These are phyloP conservation scores for Aschersonia sp. DNA, from an alignment of 2,329 filamentous ascomycete species.

Conservation along the genomic window DNA sequence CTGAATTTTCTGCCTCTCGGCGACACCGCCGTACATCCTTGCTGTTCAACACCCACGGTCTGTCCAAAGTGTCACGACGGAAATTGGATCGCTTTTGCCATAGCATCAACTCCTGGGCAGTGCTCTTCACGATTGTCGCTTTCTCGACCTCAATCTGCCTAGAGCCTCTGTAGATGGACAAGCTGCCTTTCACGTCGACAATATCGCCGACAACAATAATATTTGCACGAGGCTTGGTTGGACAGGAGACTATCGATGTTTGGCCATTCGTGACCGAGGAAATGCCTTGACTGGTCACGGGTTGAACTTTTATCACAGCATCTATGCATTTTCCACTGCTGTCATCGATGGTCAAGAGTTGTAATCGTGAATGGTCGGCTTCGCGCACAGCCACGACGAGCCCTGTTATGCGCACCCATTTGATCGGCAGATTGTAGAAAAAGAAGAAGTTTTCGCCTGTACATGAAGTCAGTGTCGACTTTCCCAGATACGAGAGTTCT, in stretches of 20 bases:
- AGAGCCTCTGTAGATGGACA: conserved; percentile 30
- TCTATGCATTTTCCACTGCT: conserved; percentile 47
- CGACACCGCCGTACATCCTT: conserved; percentile 35
- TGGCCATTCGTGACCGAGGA: background rate
- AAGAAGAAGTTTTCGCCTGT: conserved; percentile 46
- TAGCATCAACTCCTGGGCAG: conserved; percentile 40
- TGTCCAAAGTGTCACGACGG: conserved; percentile 30
- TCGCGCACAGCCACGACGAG: conserved; percentile 51
- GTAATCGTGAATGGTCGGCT: conserved; percentile 20
- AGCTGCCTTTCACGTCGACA: conserved; percentile 40
- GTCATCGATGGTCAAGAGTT: conserved; percentile 48
- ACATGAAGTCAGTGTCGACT: too few species aligned
- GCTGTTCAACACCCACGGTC: conserved; percentile 39
- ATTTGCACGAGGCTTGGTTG: conserved; percentile 10
- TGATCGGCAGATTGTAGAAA: conserved; percentile 59
- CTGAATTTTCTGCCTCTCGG: conserved; percentile 26
- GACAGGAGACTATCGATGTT: background rate
- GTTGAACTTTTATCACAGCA: conserved; percentile 8
- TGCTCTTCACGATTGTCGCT: conserved; percentile 31
- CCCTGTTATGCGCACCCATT: conserved; percentile 59
- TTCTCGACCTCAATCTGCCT: conserved; percentile 39
- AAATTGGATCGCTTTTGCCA: conserved; percentile 43
- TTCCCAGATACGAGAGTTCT: too few species aligned
- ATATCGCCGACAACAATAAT: conserved; percentile 35
- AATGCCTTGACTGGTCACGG: background rate